Evolutionary conservation across 257 asterid genomes (phyloP).

Genomic region (Hygrophila difformis): DNA sequence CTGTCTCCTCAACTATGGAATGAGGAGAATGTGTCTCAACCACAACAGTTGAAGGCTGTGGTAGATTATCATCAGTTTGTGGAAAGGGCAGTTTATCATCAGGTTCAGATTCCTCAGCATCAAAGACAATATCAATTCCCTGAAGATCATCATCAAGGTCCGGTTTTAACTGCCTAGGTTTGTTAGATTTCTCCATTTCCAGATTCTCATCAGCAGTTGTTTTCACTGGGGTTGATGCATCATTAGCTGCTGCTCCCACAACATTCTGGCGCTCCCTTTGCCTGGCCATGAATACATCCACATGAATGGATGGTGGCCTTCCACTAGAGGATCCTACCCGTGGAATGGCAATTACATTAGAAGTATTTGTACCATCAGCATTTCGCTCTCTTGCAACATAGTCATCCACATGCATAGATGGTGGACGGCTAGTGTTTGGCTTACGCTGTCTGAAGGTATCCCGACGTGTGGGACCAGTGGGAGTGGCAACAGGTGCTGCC

Average conservation of each 20-base stretch:
- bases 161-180: conserved; percentile 52
- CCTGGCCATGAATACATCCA: conserved; percentile 96
- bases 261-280: conserved; percentile 79
- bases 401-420: conserved; percentile 99
- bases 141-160: conserved; percentile 95
- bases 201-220: conserved; percentile 35
- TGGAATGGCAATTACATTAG: conserved; percentile 74
- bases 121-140: conserved; percentile 92
- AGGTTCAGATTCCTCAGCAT: conserved; percentile 84
- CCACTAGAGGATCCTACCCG: conserved; percentile 77
- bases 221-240: conserved; percentile 43
- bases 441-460: conserved; percentile 94
- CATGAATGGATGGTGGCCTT: conserved; percentile 91
- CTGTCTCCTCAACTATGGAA: conserved; percentile 86
- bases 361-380: conserved; percentile 60
- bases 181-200: conserved; percentile 49
- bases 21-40: conserved; percentile 64
- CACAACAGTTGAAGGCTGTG: conserved; percentile 42
- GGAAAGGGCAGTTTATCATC: conserved; percentile 87
- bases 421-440: conserved; percentile 97
- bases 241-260: conserved; percentile 34
- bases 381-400: conserved; percentile 90
- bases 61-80: conserved; percentile 71
- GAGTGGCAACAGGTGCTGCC: conserved; percentile 38
- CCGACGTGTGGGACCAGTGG: conserved; percentile 79